Base-by-base conservation (phyloP, 2,329 filamentous ascomycete genomes). In the Lecanicillium sp. region DNA sequence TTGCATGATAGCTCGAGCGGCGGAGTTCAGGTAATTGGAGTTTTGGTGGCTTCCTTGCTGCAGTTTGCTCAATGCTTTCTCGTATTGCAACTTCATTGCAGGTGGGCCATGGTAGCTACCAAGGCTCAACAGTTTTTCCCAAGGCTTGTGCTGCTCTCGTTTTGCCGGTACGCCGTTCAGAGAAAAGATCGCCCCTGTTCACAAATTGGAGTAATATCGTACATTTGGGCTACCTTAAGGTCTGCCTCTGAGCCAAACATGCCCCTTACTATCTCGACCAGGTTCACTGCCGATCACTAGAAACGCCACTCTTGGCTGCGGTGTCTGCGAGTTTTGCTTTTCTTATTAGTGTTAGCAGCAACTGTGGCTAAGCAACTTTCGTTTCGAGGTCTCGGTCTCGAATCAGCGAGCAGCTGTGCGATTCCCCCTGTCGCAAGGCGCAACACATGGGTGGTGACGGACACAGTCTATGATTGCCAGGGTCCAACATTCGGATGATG, bases 401-500 rank as follows among this genome's bases (percentile, higher is more conserved):
- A 33, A 27, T 32, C 40, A 21, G 40, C 17, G 19, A 37, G 23
- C 27, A n/a, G 44, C 21, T 14, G 32, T 12, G 29, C 24, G 17
- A 24, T 37, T 5, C 30, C 6, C 38, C 38, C 46, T 43, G 46
- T 42, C 46, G 23, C 38, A 30, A 42, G 29, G 46, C 30, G 38
- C 30, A 23, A 14, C 29, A 37, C 15, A 42, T 30, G 23, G 39
- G n/a, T 41, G 23, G 30, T 21, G 30, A 42, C 23, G 15, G 37
- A 11, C 37, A 36, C 37, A 41, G 37, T 27, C 30, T 38, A 29
- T 48, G 29, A 48, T 46, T 39, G 46, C 15, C 46, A 48, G 46
- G 38, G 46, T 42, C 39, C 46, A 43, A 20, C 15, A 4, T 5
- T 27, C 24, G 37, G n/a, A n/a, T n/a, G n/a, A n/a, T n/a, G 38